Base-by-base conservation (phyloP, 2,329 filamentous ascomycete genomes). In the Penicillium capsulatum region DNA sequence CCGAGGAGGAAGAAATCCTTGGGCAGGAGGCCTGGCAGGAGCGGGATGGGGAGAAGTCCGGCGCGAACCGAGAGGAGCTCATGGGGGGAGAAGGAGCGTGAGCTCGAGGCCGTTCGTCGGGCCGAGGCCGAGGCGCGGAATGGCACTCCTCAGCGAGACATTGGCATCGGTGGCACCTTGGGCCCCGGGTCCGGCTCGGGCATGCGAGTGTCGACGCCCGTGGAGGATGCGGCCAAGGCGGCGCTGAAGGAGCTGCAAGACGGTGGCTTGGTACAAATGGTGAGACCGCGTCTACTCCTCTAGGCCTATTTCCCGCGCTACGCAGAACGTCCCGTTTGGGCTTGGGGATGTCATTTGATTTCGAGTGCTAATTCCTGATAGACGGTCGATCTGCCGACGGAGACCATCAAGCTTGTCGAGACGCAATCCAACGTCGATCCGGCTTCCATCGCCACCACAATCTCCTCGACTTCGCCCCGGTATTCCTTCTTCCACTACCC, bases 41-140 rank as follows among this genome's bases (percentile, higher is more conserved):
- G 48, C 64, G 70, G 28, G 74, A 80, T 50, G 69, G 65, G 2
- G 67, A 66, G 38, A 64, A 58, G 6, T 44, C 45, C 13, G 54
- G 38, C 15, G 52, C 44, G 29, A 47, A 47, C 2, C 55, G 67
- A 11, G 70, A 71, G 38, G 74, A 74, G 34, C 69, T 80, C n/a
- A 69, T 83, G 63, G 80, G 77, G n/a, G 6, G 71, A 76, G 40
- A 78, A 82, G 59, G 80, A 83, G 63, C 67, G 72, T 34, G 72
- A 72, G 36, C 57, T 81, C 48, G 71, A 75, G 50, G 74, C 72
- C 31, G 74, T 83, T 35, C 72, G 73, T 53, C 71, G 75, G 32
- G 76, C 75, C 0, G 80, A 83, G 65, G 76, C 77, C 34, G 66
- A 74, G 51, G 78, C 77, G 48, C 66, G 71, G 31, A 66, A 68